Conservation (phyloP, 306 rosid genomes). For the Castanea sativa region DNA sequence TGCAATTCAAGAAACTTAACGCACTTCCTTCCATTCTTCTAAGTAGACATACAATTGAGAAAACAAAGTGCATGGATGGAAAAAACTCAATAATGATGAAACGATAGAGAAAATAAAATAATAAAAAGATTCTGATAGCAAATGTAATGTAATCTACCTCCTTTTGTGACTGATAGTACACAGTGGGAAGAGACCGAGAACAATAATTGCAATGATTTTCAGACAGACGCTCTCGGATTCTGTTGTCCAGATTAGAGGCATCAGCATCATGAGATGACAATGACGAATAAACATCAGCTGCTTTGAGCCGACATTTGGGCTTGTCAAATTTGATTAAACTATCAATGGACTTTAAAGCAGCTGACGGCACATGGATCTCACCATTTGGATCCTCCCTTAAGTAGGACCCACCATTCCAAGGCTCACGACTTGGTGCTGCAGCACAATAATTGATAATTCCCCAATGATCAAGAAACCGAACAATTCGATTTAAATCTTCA, state of each 20-base stretch:
- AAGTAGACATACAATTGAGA: constrained; percentile 12
- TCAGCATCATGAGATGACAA: constrained; percentile 36
- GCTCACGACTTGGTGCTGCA: constrained; percentile 46
- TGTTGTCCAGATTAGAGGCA: constrained; percentile 72
- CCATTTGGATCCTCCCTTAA: constrained; percentile 79
- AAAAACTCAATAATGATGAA: constrained; percentile 5
- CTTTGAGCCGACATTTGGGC: constrained; percentile 82
- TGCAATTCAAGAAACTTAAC: constrained; percentile 10
- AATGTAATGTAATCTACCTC: constrained; percentile 57
- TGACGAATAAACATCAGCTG: constrained; percentile 62
- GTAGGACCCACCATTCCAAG: constrained; percentile 46
- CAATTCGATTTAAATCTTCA: constrained; percentile 76
- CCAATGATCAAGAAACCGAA: constrained; percentile 97
- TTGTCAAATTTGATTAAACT: constrained; percentile 89
- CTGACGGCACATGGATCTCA: constrained; percentile 82
- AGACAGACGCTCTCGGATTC: constrained; percentile 79
- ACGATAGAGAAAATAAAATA: constrained; percentile 9
- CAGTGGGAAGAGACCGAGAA: constrained; percentile 69
- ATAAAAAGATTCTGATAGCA: background rate
- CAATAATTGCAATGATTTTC: constrained; percentile 88
- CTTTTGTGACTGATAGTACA: constrained; percentile 86
- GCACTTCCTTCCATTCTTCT: constrained; percentile 19
- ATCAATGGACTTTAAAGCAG: constrained; percentile 81
- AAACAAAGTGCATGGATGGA: constrained; percentile 16
- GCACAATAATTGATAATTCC: constrained; percentile 93